Evolutionary conservation across 1,139 yeast genomes (phyloP), one percentile per base, ranked within the genome.

Genomic region (Geotrichum carabidarum): DNA sequence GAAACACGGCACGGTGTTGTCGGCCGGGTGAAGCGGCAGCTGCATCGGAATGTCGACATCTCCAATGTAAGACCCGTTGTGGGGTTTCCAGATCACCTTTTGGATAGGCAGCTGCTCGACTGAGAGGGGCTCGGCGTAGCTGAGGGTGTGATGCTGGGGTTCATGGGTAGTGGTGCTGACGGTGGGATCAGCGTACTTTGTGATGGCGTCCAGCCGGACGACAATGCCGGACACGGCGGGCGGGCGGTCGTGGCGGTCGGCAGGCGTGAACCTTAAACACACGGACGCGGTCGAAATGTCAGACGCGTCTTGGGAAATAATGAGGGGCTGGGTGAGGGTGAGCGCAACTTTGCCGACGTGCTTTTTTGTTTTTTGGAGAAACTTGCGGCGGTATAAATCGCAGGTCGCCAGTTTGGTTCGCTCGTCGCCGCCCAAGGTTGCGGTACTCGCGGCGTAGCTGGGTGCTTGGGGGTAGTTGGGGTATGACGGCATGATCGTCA

Each of bases 401-500:
- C n/a, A 37, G 27, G 27, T 22, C 27, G 3, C 27, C 27, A 22
- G 27, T 22, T 22, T 22, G 27, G 5, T 5, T 22, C 5, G 27
- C 27, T 22, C 27, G 4, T 22, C 27, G 27, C 27, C 27, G 27
- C 27, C 27, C 27, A 22, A 22, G 27, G 27, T 22, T 22, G 27
- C 27, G 27, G 27, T 22, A 22, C 27, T 22, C 7, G 32, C 48
- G n/a, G 41, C 8, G 34, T 45, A 45, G 11, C 34, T 8, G 14
- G 49, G 49, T 8, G 42, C 37, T 4, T 36, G 9, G 7, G 49
- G 49, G 12, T 17, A 17, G 31, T 45, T 45, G 1, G 51, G 46
- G 46, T 42, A 48, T 4, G 46, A 48, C 4, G 51, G 51, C 5
- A 40, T 12, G 15, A 48, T 14, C 30, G 45, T 41, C n/a, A 48